Base-by-base conservation (phyloP, 257 asterid genomes). In the Nyctanthes arbortristis region DNA sequence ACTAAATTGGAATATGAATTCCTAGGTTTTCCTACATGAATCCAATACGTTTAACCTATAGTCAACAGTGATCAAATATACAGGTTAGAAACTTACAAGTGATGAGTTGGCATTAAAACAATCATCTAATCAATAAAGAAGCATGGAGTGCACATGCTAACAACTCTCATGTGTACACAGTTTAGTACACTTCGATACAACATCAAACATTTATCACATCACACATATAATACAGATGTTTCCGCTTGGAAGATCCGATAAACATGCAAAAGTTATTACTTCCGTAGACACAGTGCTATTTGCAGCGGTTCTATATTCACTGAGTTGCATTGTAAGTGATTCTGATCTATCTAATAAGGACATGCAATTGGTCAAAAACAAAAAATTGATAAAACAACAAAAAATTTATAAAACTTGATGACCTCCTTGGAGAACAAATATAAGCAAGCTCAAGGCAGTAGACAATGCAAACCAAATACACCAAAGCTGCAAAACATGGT, bases 401-500 rank as follows among this genome's bases (percentile, higher is more conserved):
- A 27, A 52, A 45, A 11, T 24, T 45, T 7, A 33, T n/a, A 25
- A 12, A 43, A 31, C 69, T 65, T 56, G 3, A 39, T 25, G 39
- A 33, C 31, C 32, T 66, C 58, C 27, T 14, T 18, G 24, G 16
- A 3, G n/a, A 10, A 24, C 35, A 63, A 40, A 57, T 32, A 28
- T 58, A 34, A 36, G 63, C 32, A 61, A 59, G 58, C 39, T 36
- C 60, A 52, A 18, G 27, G 61, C 16, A 52, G 59, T 1, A 52
- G 27, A 67, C 16, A 52, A 31, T 1, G 24, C 59, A 8, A 22
- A n/a, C 52, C 2, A 35, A 58, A 73, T 40, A 40, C 5, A 55
- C 32, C 58, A 39, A 29, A 49, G 16, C 27, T 62, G 55, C 24
- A 71, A 37, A 34, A 34, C 36, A 72, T 67, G 55, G 18, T 43